phyloP scores from a whole-genome alignment of 768 basidiomycete species.

The Suillus ampliporus region DNA sequence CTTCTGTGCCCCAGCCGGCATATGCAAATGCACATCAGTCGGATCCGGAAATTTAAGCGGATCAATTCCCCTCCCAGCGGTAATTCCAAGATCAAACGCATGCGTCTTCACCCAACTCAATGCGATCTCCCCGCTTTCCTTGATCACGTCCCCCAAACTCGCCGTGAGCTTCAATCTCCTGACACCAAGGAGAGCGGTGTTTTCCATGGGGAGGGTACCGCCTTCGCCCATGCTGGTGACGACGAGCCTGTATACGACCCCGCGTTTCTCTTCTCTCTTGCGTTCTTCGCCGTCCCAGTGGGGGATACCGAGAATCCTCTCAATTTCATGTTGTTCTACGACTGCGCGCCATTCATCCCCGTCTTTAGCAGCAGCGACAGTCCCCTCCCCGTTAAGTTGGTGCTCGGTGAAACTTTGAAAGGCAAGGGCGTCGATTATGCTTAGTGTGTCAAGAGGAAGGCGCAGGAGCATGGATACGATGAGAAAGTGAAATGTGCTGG shows the following conservation, averaged over 20 bases:
- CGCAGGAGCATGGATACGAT: constrained; percentile 27
- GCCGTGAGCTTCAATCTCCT: constrained; percentile 83
- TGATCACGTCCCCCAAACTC: constrained; percentile 88
- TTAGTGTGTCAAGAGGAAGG: constrained; percentile 27
- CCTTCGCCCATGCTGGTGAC: constrained; percentile 91
- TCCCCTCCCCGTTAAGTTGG: constrained; percentile 20
- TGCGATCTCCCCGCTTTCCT: constrained; percentile 89
- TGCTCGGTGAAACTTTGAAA: too few species aligned
- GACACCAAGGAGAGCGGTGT: constrained; percentile 73
- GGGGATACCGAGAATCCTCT: constrained; percentile 81
- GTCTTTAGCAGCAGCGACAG: not conserved
- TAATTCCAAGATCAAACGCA: constrained; percentile 80
- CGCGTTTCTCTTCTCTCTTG: constrained; percentile 73
- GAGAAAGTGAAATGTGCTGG: constrained; percentile 28
- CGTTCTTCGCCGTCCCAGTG: constrained; percentile 82
- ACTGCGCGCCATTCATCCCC: constrained; percentile 54
- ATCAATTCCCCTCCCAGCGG: constrained; percentile 69
- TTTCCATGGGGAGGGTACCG: constrained; percentile 85
- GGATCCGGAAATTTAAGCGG: constrained; percentile 73
- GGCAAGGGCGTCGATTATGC: constrained; percentile 33
- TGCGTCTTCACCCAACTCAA: constrained; percentile 92
- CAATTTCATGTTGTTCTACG: constrained; percentile 74
- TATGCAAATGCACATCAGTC: constrained; percentile 86
- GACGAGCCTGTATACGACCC: constrained; percentile 85
- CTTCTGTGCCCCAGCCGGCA: constrained; percentile 90